phyloP scores from a whole-genome alignment of 2,329 filamentous ascomycete genomes.

The Xylariaceae sp. region DNA sequence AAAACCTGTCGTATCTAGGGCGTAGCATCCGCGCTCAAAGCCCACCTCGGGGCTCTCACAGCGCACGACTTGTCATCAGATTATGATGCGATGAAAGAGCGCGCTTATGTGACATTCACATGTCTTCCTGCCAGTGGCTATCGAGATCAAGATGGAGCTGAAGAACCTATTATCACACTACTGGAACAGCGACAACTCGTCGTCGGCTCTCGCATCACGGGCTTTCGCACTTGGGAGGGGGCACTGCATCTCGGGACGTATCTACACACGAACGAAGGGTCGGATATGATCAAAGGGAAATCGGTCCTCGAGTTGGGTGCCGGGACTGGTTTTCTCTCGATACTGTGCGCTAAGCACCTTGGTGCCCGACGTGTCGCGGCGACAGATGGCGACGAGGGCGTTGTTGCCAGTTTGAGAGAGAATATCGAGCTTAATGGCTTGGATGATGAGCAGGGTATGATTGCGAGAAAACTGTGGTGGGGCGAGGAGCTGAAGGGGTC shows the following conservation, averaged over 20 bases:
- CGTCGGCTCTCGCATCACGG: conserved; percentile 57
- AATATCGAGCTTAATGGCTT: conserved; percentile 50
- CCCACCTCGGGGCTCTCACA: conserved; percentile 49
- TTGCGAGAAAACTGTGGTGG: conserved; percentile 35
- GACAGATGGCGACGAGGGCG: conserved; percentile 59
- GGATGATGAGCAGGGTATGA: conserved; percentile 24
- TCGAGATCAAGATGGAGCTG: conserved; percentile 4
- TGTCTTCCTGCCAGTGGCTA: conserved; percentile 27
- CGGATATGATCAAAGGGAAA: conserved; percentile 44
- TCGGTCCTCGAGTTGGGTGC: conserved; percentile 62
- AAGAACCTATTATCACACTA: conserved; percentile 44
- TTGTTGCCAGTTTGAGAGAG: conserved; percentile 48
- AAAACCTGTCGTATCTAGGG: conserved; percentile 48
- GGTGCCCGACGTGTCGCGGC: conserved; percentile 49
- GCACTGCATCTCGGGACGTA: conserved; percentile 61
- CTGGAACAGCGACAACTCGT: conserved; percentile 52
- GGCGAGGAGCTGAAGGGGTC: conserved; percentile 21
- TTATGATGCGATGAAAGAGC: conserved; percentile 47
- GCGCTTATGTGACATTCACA: conserved; percentile 60
- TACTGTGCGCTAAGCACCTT: conserved; percentile 59
- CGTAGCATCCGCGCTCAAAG: not conserved
- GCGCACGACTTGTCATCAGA: conserved; percentile 32
- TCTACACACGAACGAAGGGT: conserved; percentile 44
- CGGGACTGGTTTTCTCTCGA: conserved; percentile 62
- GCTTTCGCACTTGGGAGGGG: conserved; percentile 67